phyloP scores from a whole-genome alignment of 2,329 filamentous ascomycete genomes.

The Nothopassalora personata region DNA sequence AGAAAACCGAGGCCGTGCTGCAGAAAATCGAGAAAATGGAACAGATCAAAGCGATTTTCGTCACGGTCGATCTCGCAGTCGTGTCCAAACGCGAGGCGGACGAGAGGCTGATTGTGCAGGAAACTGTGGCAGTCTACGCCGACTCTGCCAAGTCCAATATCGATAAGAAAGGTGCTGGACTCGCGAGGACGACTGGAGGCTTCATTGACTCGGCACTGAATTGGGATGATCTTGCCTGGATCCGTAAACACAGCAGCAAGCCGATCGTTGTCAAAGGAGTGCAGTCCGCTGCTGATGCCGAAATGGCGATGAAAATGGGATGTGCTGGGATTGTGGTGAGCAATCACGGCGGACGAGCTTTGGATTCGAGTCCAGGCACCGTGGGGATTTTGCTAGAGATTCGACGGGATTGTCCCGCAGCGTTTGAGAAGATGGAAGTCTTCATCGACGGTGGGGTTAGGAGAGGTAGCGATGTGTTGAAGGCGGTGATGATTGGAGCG shows the following conservation, averaged over 20 bases:
- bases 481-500: constrained; percentile 60
- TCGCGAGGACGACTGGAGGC: constrained; percentile 51
- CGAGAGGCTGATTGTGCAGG: constrained; percentile 44
- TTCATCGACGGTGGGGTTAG: constrained; percentile 61
- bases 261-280: constrained; percentile 44
- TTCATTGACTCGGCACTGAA: constrained; percentile 55
- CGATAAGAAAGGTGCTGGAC: constrained; percentile 51
- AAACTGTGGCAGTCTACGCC: constrained; percentile 57
- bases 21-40: constrained; percentile 43
- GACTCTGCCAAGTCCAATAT: constrained; percentile 49
- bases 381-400: constrained; percentile 59
- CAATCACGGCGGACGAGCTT: constrained; percentile 49
- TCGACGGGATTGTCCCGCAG: constrained; percentile 54
- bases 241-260: constrained; percentile 48
- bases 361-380: constrained; percentile 48
- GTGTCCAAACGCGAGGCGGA: constrained; percentile 52
- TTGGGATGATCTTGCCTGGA: constrained; percentile 44
- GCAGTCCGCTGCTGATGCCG: constrained; percentile 39
- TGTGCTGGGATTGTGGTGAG: constrained; percentile 46
- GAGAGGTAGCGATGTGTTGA: constrained; percentile 61
- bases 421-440: constrained; percentile 58
- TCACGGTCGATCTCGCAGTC: constrained; percentile 56
- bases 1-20: constrained; percentile 49
- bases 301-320: constrained; percentile 38
- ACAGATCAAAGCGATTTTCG: constrained; percentile 49